Evolutionary conservation across 176 grass and related monocot genomes (phyloP).

Genomic region (Paspalum vaginatum): DNA sequence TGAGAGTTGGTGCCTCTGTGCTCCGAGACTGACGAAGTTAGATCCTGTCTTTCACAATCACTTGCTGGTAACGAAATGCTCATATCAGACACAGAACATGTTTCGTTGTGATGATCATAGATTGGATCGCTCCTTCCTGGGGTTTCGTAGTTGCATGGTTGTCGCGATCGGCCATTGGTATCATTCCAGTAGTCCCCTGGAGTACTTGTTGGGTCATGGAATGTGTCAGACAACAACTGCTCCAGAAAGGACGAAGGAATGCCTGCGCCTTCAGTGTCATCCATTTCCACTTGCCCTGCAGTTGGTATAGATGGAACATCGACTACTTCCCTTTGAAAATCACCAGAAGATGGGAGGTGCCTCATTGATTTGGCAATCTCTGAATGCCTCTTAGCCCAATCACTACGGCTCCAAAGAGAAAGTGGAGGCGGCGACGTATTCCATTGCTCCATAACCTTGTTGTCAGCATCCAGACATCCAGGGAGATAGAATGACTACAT

Average conservation of each 20-base stretch:
- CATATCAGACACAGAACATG: conserved; percentile 40
- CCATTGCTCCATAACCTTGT: conserved; percentile 87
- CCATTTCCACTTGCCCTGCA: conserved; percentile 23
- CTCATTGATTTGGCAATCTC: conserved; percentile 65
- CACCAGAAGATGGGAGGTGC: conserved; percentile 44
- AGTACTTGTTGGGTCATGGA: conserved; percentile 45
- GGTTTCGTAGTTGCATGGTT: conserved; percentile 42
- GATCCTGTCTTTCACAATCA: conserved; percentile 26
- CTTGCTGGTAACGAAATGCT: conserved; percentile 60
- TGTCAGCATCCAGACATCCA: conserved; percentile 66
- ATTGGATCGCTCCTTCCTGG: background rate
- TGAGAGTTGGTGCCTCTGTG: background rate
- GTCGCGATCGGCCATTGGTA: conserved; percentile 33
- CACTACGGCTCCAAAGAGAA: conserved; percentile 85
- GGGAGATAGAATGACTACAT: conserved; percentile 92
- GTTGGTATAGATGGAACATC: conserved; percentile 2
- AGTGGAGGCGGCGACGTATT: conserved; percentile 80
- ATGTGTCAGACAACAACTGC: conserved; percentile 43
- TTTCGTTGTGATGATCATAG: conserved; percentile 21
- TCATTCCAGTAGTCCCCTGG: conserved; percentile 58
- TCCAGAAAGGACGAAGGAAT: conserved; percentile 29
- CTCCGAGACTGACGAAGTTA: conserved; percentile 11
- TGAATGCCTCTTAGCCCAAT: conserved; percentile 70
- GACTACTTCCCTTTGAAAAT: background rate
- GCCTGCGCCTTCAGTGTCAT: background rate